Base-by-base conservation (phyloP, 345 rosid genomes). In the Raphanus raphanistrum region DNA sequence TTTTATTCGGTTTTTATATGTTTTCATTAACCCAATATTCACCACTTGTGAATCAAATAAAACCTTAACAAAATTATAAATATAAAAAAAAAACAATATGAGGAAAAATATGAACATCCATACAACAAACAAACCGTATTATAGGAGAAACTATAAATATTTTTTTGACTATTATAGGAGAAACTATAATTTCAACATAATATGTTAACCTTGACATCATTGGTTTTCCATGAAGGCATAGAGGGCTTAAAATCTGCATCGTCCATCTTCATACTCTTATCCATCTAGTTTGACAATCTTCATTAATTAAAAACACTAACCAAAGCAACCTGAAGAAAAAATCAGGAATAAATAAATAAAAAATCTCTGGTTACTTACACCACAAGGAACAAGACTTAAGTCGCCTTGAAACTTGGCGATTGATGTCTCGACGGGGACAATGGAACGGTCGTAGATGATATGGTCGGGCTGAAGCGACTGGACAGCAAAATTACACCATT, bases 401-500 rank as follows among this genome's bases (percentile, higher is more conserved):
- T 79, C 84, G 21, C 81, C 75, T 74, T 85, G 90, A 43, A 86
- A 77, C 60, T 81, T 86, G 64, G 85, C 61, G 25, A 85, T 70
- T 3, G 91, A 70, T 45, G 82, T 81, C 31, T 87, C 88, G 0
- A 83, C 69, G 13, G 86, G 78, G 63, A 88, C 78, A 28, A 89
- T 82, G 50, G 93, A 85, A 50, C 81, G 82, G 25, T 84, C 85
- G 35, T 75, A 76, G 13, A 78, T 45, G 31, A 76, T 25, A 12
- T 73, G 73, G 5, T 84, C 85, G 0, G 97, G 90, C 36, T 90
- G 92, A 13, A 90, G 87, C 59, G 97, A 81, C 68, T 90, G 93
- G 63, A 94, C 90, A 8, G 98, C 96, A 57, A 94, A 90, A 77
- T 90, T 83, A 79, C 98, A 94, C 98, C 98, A 94, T 29, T 95